A percentile compares a stretch with the other conserved stretches of the same genome.
These are phyloP conservation scores for Trichocomaceae sp. DNA, from an alignment of 2,329 filamentous ascomycete genomes.

Conservation along the genomic window DNA sequence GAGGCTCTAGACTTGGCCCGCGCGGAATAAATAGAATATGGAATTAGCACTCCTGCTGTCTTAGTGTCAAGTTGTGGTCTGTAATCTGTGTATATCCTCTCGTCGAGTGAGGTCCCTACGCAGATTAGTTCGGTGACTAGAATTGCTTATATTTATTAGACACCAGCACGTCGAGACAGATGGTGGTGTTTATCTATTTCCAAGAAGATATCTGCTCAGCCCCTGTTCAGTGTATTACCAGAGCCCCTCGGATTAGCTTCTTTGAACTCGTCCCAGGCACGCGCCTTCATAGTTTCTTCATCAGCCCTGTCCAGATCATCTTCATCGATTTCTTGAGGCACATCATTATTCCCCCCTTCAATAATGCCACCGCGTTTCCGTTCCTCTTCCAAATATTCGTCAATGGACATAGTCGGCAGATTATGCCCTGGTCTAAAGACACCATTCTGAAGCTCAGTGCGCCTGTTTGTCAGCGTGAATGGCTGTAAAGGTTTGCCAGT, in stretches of 20 bases:
- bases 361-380: constrained; percentile 76
- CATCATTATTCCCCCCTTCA: constrained; percentile 69
- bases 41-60: neutral
- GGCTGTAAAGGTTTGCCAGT: constrained; percentile 82
- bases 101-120: too few species aligned
- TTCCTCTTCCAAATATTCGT: constrained; percentile 95
- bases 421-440: constrained; percentile 91
- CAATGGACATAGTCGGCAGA: constrained; percentile 93
- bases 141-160: too few species aligned
- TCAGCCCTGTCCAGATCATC: constrained; percentile 86
- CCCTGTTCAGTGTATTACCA: constrained; percentile 45
- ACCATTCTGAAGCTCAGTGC: constrained; percentile 67
- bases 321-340: constrained; percentile 71
- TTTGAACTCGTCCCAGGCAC: constrained; percentile 90
- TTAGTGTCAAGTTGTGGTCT: neutral
- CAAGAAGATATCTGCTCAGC: constrained; percentile 22
- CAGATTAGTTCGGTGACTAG: too few species aligned
- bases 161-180: too few species aligned
- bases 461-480: constrained; percentile 74
- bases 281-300: constrained; percentile 83
- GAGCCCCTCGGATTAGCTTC: constrained; percentile 74
- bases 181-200: neutral
- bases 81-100: neutral
- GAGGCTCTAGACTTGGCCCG: neutral
- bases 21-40: neutral